Evolutionary conservation across 169 alveolate species (phyloP).

Genomic region (Fabrea salina): DNA sequence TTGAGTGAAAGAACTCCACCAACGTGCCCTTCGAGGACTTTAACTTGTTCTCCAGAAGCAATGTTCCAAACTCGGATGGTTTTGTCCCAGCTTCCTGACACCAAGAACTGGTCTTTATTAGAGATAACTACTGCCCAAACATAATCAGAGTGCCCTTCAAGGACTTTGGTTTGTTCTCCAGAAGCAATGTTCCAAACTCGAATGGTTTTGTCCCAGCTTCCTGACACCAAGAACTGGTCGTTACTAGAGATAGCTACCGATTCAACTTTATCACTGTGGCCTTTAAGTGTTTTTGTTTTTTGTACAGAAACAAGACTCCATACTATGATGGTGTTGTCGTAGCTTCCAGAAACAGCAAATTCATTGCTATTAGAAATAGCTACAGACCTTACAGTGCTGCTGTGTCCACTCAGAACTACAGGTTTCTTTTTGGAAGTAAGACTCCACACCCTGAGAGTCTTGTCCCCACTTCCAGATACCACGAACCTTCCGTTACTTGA

Average conservation of each 20-base stretch:
- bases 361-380: not conserved
- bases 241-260: not conserved
- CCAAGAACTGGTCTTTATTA: not conserved
- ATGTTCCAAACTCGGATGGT: constrained; percentile 19
- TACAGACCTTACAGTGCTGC: not conserved
- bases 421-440: too few species aligned
- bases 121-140: not conserved
- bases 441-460: too few species aligned
- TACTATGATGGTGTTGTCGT: not conserved
- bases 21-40: not conserved
- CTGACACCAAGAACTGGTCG: not conserved
- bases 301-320: too few species aligned
- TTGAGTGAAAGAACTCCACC: not conserved
- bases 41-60: not conserved
- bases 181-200: not conserved
- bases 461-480: too few species aligned
- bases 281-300: not conserved
- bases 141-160: constrained; percentile 1
- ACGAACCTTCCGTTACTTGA: too few species aligned
- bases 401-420: too few species aligned
- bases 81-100: constrained; percentile 4
- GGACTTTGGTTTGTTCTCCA: not conserved
- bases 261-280: not conserved
- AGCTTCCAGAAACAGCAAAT: not conserved
- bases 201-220: not conserved